A percentile compares a stretch with the other conserved stretches of the same genome.
phyloP scores from a whole-genome alignment of 495 filamentous ascomycete genomes.

The Cenococcum geophilum region DNA sequence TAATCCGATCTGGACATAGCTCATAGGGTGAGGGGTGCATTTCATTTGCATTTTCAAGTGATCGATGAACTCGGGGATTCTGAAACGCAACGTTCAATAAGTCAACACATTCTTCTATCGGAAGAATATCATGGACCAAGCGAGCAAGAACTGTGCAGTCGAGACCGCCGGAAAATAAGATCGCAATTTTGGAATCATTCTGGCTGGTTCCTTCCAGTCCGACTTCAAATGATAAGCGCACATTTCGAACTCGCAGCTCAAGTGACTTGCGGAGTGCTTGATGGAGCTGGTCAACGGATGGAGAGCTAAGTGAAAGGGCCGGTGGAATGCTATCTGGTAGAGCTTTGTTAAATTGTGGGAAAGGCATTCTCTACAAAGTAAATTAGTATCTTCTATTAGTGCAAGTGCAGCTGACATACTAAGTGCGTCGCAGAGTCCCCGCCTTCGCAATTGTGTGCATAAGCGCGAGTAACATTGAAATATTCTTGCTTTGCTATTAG shows the following conservation, averaged over 20 bases:
- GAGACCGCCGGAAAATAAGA: slow-evolving; percentile 90
- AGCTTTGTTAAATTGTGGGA: slow-evolving; percentile 57
- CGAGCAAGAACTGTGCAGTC: slow-evolving; percentile 88
- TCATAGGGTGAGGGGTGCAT: slow-evolving; percentile 54
- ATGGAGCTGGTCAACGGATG: slow-evolving; percentile 15
- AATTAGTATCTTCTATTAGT: not conserved
- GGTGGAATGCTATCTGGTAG: slow-evolving; percentile 33
- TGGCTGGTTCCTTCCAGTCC: slow-evolving; percentile 18
- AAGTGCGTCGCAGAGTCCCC: not conserved
- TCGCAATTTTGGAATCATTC: slow-evolving; percentile 48
- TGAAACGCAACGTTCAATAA: slow-evolving; percentile 96
- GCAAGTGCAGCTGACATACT: slow-evolving; percentile 8
- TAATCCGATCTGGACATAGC: slow-evolving; percentile 81
- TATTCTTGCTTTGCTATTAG: not conserved
- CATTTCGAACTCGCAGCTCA: slow-evolving; percentile 19
- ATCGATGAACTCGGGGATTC: slow-evolving; percentile 59
- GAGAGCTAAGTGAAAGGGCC: not conserved
- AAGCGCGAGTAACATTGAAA: slow-evolving; percentile 9
- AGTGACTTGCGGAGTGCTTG: slow-evolving; percentile 14
- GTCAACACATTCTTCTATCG: slow-evolving; percentile 63
- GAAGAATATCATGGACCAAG: slow-evolving; percentile 72
- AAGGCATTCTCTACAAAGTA: slow-evolving; percentile 9
- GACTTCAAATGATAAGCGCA: slow-evolving; percentile 18
- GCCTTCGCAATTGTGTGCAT: slow-evolving; percentile 1
- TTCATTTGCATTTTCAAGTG: slow-evolving; percentile 23